Percentiles rank a stretch among this genome's conserved stretches.
Evolutionary conservation across 768 basidiomycete genomes (phyloP).

Genomic region (Krasilnikovozyma curviuscula): DNA sequence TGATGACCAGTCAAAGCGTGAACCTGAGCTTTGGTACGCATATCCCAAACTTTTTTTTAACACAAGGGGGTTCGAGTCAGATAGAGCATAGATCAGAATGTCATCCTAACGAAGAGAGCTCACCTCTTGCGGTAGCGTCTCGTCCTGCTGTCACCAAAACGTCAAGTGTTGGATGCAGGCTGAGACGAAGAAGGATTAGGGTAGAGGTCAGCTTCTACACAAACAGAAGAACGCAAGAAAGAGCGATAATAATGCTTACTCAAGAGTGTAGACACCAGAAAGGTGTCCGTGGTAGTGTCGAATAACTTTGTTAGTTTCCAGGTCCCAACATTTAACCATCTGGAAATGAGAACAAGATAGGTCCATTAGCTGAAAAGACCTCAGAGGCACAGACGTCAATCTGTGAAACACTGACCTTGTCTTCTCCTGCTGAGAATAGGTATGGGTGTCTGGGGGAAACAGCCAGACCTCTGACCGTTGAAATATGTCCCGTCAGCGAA

Average conservation of each 20-base stretch:
- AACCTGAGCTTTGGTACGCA: conserved; percentile 92
- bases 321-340: conserved; percentile 99
- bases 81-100: too few relatives aligned
- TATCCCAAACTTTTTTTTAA: conserved; percentile 94
- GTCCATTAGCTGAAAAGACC: background rate
- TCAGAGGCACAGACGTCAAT: background rate
- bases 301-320: conserved; percentile 97
- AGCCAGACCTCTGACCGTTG: conserved; percentile 82
- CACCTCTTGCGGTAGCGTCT: conserved; percentile 76
- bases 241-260: conserved; percentile 18
- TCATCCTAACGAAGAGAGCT: conserved; percentile 2
- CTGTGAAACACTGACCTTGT: conserved; percentile 46
- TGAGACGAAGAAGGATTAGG: conserved; percentile 12
- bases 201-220: background rate
- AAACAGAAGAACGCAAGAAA: background rate
- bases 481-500: conserved; percentile 93
- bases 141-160: conserved; percentile 86
- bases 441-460: conserved; percentile 89
- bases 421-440: conserved; percentile 90
- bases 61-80: too few relatives aligned
- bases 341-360: conserved; percentile 23
- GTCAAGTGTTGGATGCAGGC: conserved; percentile 87
- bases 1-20: conserved; percentile 87
- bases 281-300: conserved; percentile 96
- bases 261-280: conserved; percentile 86